These are phyloP conservation scores for Hyaloscypha variabilis DNA, from an alignment of 495 filamentous ascomycete genomes.

Conservation along the genomic window DNA sequence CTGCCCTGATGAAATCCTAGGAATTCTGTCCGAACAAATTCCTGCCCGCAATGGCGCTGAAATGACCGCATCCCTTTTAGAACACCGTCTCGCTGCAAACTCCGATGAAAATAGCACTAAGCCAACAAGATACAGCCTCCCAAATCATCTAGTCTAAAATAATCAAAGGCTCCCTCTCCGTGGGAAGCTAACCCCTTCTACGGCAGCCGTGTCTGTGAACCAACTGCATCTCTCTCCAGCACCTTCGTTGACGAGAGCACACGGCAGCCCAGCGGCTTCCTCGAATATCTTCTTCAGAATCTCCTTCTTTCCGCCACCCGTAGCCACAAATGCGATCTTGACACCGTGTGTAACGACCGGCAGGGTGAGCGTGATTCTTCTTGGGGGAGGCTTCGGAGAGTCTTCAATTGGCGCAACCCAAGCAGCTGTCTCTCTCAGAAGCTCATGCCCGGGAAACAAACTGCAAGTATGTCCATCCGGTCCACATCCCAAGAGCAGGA, in stretches of 20 bases:
- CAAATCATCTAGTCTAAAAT: constrained; percentile 16
- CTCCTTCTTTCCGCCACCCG: constrained; percentile 85
- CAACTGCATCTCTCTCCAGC: constrained; percentile 86
- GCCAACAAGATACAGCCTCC: not conserved
- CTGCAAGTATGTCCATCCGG: constrained; percentile 98
- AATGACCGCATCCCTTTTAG: constrained; percentile 21
- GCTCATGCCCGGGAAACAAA: constrained; percentile 85
- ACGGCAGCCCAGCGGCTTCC: constrained; percentile 76
- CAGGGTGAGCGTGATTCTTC: constrained; percentile 87
- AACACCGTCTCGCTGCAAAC: constrained; percentile 27
- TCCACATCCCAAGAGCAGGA: constrained; percentile 88
- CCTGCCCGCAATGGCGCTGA: constrained; percentile 6
- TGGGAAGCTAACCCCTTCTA: constrained; percentile 82
- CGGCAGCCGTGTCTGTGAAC: constrained; percentile 87
- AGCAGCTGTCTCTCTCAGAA: constrained; percentile 84
- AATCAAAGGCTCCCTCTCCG: constrained; percentile 45
- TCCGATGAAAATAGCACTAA: constrained; percentile 23
- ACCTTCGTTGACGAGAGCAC: constrained; percentile 81
- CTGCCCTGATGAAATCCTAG: constrained; percentile 16
- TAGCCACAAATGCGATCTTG: constrained; percentile 88
- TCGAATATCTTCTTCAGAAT: constrained; percentile 91
- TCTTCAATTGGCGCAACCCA: constrained; percentile 92
- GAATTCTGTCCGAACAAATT: constrained; percentile 14
- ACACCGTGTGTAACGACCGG: constrained; percentile 84
- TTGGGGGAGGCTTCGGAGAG: constrained; percentile 91